Evolutionary conservation across 805 yeast species (phyloP).

Genomic region (Candida corydali): DNA sequence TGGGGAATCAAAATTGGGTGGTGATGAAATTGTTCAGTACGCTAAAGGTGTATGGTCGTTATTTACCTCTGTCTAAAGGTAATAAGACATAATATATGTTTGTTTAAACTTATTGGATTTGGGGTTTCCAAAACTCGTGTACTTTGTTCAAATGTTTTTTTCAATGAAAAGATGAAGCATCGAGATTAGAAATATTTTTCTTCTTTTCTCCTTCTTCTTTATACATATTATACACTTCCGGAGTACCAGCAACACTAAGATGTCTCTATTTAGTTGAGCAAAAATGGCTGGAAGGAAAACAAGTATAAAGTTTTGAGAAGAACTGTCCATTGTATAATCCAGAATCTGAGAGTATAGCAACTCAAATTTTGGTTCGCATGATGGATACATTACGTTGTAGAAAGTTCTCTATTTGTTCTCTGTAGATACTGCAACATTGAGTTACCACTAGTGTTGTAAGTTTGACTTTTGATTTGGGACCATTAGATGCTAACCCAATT

Average conservation of each 20-base stretch:
- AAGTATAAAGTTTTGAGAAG: slow-evolving; percentile 8
- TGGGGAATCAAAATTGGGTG: slow-evolving; percentile 77
- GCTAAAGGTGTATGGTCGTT: slow-evolving; percentile 72
- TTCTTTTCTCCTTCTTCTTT: slow-evolving; percentile 13
- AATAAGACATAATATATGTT: too few species aligned
- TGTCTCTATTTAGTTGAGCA: slow-evolving; percentile 41
- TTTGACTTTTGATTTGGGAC: too few species aligned
- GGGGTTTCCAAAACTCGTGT: too few species aligned
- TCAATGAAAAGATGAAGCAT: too few species aligned
- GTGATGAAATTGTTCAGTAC: slow-evolving; percentile 75
- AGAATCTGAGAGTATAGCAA: slow-evolving; percentile 10
- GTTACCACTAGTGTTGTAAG: too few species aligned
- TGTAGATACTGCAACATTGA: not conserved
- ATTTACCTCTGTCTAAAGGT: slow-evolving; percentile 57
- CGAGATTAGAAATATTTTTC: too few species aligned
- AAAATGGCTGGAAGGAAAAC: slow-evolving; percentile 48
- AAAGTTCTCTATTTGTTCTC: too few species aligned
- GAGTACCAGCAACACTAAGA: slow-evolving; percentile 45
- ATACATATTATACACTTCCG: slow-evolving; percentile 34
- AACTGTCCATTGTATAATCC: slow-evolving; percentile 29
- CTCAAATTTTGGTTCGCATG: slow-evolving; percentile 38
- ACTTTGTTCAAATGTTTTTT: too few species aligned
- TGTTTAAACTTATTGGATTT: too few species aligned
- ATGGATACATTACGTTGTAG: slow-evolving; percentile 38
- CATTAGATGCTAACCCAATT: too few species aligned